Conservation (phyloP, 345 rosid genomes). For the Triadica sebifera region DNA sequence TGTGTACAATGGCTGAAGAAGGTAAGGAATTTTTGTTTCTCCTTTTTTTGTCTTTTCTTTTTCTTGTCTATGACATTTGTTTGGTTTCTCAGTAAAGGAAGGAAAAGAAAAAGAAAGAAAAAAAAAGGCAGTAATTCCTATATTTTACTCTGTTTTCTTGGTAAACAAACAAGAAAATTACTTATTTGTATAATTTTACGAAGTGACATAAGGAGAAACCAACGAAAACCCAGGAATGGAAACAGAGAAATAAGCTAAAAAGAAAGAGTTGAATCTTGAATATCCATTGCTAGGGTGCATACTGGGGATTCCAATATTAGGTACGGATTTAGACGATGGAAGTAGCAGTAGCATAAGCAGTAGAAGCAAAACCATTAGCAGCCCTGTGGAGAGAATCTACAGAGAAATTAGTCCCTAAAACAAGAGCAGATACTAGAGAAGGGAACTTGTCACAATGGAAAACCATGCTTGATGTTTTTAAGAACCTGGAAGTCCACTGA, state of each 20-base stretch:
- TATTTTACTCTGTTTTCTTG: background rate
- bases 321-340: conserved; percentile 42
- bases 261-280: conserved; percentile 22
- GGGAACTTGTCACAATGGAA: conserved; percentile 51
- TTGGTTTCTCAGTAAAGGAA: conserved; percentile 11
- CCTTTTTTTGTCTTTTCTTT: background rate
- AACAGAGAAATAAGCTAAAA: conserved; percentile 2
- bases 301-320: conserved; percentile 43
- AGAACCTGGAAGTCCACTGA: conserved; percentile 51
- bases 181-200: background rate
- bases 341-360: too few relatives aligned
- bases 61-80: background rate
- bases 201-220: conserved; percentile 35
- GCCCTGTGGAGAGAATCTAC: conserved; percentile 38
- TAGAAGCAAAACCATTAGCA: conserved; percentile 24
- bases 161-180: too few relatives aligned
- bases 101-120: background rate
- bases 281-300: conserved; percentile 58
- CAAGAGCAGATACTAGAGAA: conserved; percentile 18
- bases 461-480: conserved; percentile 47
- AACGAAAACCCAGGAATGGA: conserved; percentile 33
- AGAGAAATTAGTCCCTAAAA: conserved; percentile 35
- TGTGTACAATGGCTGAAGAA: conserved; percentile 12
- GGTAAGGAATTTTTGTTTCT: conserved; percentile 20
- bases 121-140: background rate